Conservation (phyloP, 2,329 filamentous ascomycete genomes). For the Beauveria asiatica region DNA sequence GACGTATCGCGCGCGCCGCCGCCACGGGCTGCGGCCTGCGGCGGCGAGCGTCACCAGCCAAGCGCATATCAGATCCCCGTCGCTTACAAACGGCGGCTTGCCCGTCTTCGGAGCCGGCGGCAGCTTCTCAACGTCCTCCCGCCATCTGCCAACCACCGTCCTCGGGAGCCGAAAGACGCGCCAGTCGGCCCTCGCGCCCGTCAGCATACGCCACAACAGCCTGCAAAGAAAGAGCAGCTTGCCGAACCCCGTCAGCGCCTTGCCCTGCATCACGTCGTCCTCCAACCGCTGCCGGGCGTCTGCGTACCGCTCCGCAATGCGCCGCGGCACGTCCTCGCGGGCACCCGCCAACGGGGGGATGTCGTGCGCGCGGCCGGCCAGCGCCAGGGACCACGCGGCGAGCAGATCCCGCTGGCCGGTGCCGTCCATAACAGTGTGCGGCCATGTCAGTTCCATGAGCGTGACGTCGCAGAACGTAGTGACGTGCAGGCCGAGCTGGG, state of each 20-base stretch:
- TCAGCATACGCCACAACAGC: neutral
- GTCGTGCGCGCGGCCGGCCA: constrained; percentile 32
- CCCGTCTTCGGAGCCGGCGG: constrained; percentile 19
- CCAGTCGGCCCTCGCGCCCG: neutral
- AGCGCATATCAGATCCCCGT: constrained; percentile 33
- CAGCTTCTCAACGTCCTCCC: neutral
- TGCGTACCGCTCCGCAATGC: neutral
- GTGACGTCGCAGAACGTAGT: constrained; percentile 36
- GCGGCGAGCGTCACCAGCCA: constrained; percentile 24
- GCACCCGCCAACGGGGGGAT: constrained; percentile 22
- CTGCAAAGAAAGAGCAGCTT: neutral
- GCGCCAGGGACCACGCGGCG: constrained; percentile 33
- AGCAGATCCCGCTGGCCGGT: constrained; percentile 33
- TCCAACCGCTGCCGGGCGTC: neutral
- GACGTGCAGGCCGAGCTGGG: neutral
- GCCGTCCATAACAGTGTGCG: constrained; percentile 38
- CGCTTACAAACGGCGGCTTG: constrained; percentile 30
- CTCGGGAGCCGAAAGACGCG: neutral
- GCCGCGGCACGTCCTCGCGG: neutral
- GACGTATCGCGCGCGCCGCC: constrained; percentile 14
- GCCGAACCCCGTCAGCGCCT: neutral
- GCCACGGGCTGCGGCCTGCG: neutral
- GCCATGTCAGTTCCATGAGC: constrained; percentile 33
- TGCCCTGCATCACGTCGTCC: neutral
- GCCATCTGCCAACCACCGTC: neutral